Percentiles rank a stretch among this genome's conserved stretches.
Evolutionary conservation across 768 basidiomycete genomes (phyloP).

Genomic region (Agrocybe pediades): DNA sequence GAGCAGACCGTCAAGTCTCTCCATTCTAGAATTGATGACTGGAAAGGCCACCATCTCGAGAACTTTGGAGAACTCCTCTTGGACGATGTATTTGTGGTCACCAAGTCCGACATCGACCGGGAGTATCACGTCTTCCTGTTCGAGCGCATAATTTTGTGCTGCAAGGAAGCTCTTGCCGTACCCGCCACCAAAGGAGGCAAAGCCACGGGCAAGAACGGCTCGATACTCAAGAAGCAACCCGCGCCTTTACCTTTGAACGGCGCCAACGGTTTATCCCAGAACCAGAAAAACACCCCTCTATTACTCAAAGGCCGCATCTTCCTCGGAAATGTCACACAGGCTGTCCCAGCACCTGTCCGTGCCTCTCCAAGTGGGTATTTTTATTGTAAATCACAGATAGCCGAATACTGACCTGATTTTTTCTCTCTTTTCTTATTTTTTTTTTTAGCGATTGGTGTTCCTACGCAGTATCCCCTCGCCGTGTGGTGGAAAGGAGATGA

Average conservation of each 20-base stretch:
- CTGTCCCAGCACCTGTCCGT: conserved; percentile 60
- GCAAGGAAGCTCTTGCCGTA: conserved; percentile 81
- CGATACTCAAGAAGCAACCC: conserved; percentile 84
- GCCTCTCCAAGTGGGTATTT: conserved; percentile 57
- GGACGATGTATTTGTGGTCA: conserved; percentile 94
- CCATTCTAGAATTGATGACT: conserved; percentile 88
- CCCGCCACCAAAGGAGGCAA: conserved; percentile 60
- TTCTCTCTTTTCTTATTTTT: conserved; percentile 1
- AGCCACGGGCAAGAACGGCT: conserved; percentile 84
- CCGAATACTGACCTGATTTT: conserved; percentile 5
- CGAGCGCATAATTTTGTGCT: conserved; percentile 98
- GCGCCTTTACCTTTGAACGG: conserved; percentile 51
- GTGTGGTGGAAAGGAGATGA: conserved; percentile 97
- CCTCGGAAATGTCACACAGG: conserved; percentile 91
- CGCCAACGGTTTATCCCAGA: conserved; percentile 51
- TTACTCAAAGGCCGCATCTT: conserved; percentile 96
- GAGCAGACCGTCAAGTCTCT: conserved; percentile 87
- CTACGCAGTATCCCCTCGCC: conserved; percentile 75
- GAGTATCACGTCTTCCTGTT: conserved; percentile 99
- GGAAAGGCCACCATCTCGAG: conserved; percentile 96
- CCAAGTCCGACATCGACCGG: conserved; percentile 93
- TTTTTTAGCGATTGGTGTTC: conserved; percentile 44
- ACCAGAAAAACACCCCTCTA: conserved; percentile 81
- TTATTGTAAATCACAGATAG: conserved; percentile 8
- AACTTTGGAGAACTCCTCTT: conserved; percentile 94